Conservation (phyloP, 169 alveolate species). For the Plasmodium gaboni region DNA sequence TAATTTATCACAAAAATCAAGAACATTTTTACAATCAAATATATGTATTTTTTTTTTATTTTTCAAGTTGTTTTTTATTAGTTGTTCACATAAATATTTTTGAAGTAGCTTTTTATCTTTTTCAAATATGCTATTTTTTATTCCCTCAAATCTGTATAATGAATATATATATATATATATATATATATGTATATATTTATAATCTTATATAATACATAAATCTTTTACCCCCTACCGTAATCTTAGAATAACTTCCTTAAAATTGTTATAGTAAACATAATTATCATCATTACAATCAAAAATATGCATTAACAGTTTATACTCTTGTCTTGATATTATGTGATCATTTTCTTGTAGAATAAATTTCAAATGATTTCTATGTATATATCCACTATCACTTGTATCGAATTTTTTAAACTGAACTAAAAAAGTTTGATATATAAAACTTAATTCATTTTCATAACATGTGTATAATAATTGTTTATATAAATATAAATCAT, state of each 20-base stretch:
- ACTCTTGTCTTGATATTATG: slow-evolving; percentile 71
- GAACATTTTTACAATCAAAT: slow-evolving; percentile 63
- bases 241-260: slow-evolving; percentile 40
- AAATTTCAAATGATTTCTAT: slow-evolving; percentile 34
- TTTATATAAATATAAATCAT: slow-evolving; percentile 34
- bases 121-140: slow-evolving; percentile 69
- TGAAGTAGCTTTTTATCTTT: slow-evolving; percentile 42
- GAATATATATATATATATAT: background rate
- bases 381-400: slow-evolving; percentile 69
- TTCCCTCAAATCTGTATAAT: slow-evolving; percentile 53
- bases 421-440: slow-evolving; percentile 27
- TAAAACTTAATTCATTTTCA: slow-evolving; percentile 62
- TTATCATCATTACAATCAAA: slow-evolving; percentile 66
- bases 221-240: slow-evolving; percentile 21
- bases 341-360: slow-evolving; percentile 42
- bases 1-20: slow-evolving; percentile 60
- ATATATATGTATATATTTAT: background rate
- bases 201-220: too few species aligned
- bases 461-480: slow-evolving; percentile 68
- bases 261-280: slow-evolving; percentile 51
- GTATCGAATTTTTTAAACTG: slow-evolving; percentile 49
- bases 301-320: slow-evolving; percentile 37
- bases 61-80: slow-evolving; percentile 44
- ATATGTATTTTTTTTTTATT: slow-evolving; percentile 66
- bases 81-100: slow-evolving; percentile 50